Evolutionary conservation across 192 early-diverging fungal species (phyloP).

Genomic region (Coemansia sp.): DNA sequence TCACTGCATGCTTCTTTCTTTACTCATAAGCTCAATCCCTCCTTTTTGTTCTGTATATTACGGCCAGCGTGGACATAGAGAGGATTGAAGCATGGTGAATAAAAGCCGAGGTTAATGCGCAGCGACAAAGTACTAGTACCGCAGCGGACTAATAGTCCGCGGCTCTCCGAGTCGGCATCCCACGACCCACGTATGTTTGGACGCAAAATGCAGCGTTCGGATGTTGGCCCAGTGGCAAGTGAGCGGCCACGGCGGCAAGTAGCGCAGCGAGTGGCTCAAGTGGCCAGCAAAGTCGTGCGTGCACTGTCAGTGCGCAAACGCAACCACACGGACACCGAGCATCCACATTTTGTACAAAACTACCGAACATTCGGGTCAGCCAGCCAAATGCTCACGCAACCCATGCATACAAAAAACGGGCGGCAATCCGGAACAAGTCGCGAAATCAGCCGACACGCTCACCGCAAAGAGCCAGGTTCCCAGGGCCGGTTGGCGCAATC

Average conservation of each 20-base stretch:
- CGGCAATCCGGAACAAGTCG: no score
- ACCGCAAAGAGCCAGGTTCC: neutral
- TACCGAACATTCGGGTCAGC: neutral
- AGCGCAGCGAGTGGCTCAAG: constrained; percentile 2
- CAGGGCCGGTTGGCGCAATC: neutral
- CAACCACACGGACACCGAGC: neutral
- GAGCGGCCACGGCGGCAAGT: neutral
- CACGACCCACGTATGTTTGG: neutral
- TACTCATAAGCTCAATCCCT: neutral
- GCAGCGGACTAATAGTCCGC: constrained; percentile 1
- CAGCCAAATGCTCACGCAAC: no score
- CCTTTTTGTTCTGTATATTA: neutral
- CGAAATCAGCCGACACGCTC: no score
- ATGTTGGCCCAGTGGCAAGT: neutral
- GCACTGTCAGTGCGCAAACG: constrained; percentile 7
- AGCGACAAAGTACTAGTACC: neutral
- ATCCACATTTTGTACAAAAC: neutral
- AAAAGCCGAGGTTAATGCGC: neutral
- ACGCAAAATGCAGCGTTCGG: neutral
- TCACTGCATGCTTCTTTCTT: neutral
- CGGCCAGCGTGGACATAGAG: neutral
- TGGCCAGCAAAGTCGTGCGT: constrained; percentile 7
- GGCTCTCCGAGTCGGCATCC: neutral
- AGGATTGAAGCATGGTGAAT: neutral
- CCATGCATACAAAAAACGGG: no score